phyloP scores from a whole-genome alignment of 495 filamentous ascomycete genomes.

The Aspergillus funiculosus region DNA sequence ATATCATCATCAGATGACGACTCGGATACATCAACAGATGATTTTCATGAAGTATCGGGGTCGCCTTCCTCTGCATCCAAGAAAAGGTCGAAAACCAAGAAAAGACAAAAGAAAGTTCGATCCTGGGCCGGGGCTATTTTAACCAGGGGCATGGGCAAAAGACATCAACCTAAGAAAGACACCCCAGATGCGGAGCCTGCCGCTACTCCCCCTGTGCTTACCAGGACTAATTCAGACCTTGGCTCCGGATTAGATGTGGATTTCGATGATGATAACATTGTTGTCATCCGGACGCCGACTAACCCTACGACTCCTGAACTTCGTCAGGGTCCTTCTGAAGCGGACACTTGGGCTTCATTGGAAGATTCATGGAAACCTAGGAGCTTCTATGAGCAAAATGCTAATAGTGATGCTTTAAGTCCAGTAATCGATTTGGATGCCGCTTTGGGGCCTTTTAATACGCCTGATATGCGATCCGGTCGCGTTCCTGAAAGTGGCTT shows the following conservation, averaged over 20 bases:
- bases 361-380: conserved; percentile 45
- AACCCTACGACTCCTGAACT: conserved; percentile 30
- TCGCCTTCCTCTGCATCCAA: conserved; percentile 21
- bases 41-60: conserved; percentile 15
- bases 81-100: conserved; percentile 46
- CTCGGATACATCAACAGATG: conserved; percentile 28
- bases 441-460: conserved; percentile 89
- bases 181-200: conserved; percentile 23
- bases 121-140: conserved; percentile 76
- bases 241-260: conserved; percentile 43
- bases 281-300: conserved; percentile 43
- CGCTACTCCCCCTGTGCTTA: conserved; percentile 39
- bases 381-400: conserved; percentile 43
- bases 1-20: conserved; percentile 32
- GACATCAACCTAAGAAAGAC: conserved; percentile 34
- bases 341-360: conserved; percentile 24
- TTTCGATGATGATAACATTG: conserved; percentile 51
- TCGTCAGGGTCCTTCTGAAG: conserved; percentile 22
- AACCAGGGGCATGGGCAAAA: conserved; percentile 55
- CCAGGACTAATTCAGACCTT: conserved; percentile 38
- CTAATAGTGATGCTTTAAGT: conserved; percentile 55
- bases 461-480: conserved; percentile 49
- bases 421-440: conserved; percentile 93
- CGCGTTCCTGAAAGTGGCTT: conserved; percentile 52
- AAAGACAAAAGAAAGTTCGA: conserved; percentile 74